These are phyloP conservation scores for Arabidopsis lyrata DNA, from an alignment of 441 rosid genomes.

Conservation along the genomic window DNA sequence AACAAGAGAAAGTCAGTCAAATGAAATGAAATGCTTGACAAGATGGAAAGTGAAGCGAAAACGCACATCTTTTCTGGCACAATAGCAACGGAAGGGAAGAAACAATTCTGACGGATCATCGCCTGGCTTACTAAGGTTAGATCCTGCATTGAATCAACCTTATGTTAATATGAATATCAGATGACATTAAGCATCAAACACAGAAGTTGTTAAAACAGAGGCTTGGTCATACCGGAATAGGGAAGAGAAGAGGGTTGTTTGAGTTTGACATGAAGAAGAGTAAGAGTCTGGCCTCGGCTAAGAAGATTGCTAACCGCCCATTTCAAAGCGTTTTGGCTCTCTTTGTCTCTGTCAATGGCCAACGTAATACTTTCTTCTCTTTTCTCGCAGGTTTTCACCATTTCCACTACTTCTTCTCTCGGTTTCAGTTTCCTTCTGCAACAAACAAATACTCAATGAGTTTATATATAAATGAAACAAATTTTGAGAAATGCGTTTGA, in stretches of 20 bases:
- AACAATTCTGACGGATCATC: conserved; percentile 58
- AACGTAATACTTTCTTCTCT: conserved; percentile 55
- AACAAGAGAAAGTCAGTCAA: neutral
- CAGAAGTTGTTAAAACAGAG: conserved; percentile 2
- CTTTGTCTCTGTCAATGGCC: conserved; percentile 83
- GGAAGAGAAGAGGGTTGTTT: conserved; percentile 48
- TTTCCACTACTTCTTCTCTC: conserved; percentile 1
- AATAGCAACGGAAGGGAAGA: conserved; percentile 89
- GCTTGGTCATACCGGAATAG: conserved; percentile 16
- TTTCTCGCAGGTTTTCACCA: conserved; percentile 21
- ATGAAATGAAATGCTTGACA: neutral
- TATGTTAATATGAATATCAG: neutral
- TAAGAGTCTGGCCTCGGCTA: conserved; percentile 60
- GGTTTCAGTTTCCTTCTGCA: conserved; percentile 29
- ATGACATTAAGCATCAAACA: neutral
- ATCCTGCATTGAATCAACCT: conserved; percentile 29
- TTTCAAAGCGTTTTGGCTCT: conserved; percentile 80
- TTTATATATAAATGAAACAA: conserved; percentile 38
- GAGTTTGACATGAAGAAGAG: conserved; percentile 71
- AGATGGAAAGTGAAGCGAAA: neutral
- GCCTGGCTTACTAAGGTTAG: conserved; percentile 12
- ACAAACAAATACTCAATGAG: conserved; percentile 14
- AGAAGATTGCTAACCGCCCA: conserved; percentile 81
- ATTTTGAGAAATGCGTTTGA: conserved; percentile 13
- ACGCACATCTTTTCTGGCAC: conserved; percentile 76